These are phyloP conservation scores for Aureobasidium sp. DNA, from an alignment of 2,329 filamentous ascomycete species.

Conservation along the genomic window DNA sequence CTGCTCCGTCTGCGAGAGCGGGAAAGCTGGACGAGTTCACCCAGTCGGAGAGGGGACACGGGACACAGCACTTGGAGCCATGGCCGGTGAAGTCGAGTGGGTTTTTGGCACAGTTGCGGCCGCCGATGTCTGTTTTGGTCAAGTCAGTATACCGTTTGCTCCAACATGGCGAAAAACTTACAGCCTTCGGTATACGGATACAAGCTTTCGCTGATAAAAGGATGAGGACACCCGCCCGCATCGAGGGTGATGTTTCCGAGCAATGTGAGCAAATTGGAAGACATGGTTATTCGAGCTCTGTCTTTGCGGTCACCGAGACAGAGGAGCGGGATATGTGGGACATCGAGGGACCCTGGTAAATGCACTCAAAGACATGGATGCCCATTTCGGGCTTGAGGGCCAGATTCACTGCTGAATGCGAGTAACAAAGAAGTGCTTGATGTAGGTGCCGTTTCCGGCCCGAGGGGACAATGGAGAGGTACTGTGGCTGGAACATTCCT, in stretches of 20 bases:
- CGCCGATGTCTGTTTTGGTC: slow-evolving; percentile 16
- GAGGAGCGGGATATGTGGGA: background rate
- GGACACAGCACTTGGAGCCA: slow-evolving; percentile 61
- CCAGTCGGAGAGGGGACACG: slow-evolving; percentile 78
- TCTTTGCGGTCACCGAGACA: background rate
- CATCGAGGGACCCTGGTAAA: background rate
- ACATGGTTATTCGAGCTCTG: background rate
- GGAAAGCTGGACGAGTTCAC: slow-evolving; percentile 48
- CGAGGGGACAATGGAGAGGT: background rate
- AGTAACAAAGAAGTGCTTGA: background rate
- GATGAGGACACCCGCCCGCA: slow-evolving; percentile 22
- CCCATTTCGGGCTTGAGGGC: background rate
- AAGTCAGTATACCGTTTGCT: background rate
- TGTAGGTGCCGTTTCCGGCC: background rate
- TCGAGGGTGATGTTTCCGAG: slow-evolving; percentile 20
- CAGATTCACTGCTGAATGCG: too few species aligned
- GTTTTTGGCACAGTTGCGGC: slow-evolving; percentile 24
- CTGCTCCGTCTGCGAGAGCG: slow-evolving; percentile 58
- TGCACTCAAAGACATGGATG: background rate
- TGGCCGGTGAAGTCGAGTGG: slow-evolving; percentile 20
- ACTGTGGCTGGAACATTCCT: background rate
- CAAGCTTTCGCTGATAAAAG: slow-evolving; percentile 23
- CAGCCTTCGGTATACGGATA: slow-evolving; percentile 23
- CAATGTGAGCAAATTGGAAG: slow-evolving; percentile 2
- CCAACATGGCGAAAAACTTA: too few species aligned